Evolutionary conservation across 1,139 yeast species (phyloP).

Genomic region (Scheffersomyces titani): DNA sequence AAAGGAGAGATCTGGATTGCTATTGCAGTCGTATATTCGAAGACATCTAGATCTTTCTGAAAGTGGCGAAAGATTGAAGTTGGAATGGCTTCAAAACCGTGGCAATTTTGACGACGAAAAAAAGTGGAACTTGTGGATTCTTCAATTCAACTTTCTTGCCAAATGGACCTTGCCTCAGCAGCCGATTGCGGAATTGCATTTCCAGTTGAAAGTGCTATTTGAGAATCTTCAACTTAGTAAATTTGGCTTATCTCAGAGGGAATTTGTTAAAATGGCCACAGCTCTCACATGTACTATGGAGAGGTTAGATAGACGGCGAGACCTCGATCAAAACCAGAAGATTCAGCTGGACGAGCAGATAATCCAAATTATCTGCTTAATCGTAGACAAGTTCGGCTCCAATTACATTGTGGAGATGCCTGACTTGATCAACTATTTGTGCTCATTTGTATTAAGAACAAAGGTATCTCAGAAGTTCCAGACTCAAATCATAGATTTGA

Average conservation of each 20-base stretch:
- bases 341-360: neutral
- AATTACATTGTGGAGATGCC: neutral
- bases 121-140: constrained; percentile 17
- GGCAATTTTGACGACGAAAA: constrained; percentile 2
- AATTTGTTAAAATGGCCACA: neutral
- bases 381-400: neutral
- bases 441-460: neutral
- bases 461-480: neutral
- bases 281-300: neutral
- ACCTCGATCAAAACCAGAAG: neutral
- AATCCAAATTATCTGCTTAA: neutral
- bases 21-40: constrained; percentile 51
- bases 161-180: constrained; percentile 13
- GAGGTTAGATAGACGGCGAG: neutral
- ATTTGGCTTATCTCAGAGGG: neutral
- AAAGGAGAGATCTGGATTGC: constrained; percentile 48
- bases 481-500: constrained; percentile 9
- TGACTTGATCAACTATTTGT: neutral
- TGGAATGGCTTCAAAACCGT: constrained; percentile 7
- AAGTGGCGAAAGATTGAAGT: constrained; percentile 11
- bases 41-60: constrained; percentile 31
- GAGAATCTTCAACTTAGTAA: neutral
- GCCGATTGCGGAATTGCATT: neutral
- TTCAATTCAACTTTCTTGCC: constrained; percentile 19
- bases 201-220: neutral